Conservation (phyloP, 169 alveolate species). For the Eimeria necatrix region DNA sequence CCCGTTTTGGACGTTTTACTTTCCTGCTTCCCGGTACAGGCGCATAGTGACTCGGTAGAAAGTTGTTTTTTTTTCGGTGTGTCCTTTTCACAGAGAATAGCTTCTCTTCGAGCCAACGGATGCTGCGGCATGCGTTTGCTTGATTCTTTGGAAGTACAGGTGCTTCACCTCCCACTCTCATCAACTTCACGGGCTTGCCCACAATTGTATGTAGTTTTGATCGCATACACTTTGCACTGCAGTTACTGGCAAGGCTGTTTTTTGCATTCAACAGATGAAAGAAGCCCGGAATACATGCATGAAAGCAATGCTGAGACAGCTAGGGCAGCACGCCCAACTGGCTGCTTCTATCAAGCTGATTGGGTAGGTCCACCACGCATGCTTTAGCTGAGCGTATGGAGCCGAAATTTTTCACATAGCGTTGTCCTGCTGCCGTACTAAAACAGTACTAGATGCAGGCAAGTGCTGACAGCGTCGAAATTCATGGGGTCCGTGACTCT, state of each 20-base stretch:
- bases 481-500: neutral
- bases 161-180: neutral
- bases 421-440: no score
- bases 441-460: no score
- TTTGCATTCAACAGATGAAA: constrained; percentile 24
- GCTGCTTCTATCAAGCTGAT: constrained; percentile 57
- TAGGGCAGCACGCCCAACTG: constrained; percentile 66
- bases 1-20: neutral
- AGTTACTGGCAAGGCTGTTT: neutral
- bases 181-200: no score
- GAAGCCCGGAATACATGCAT: constrained; percentile 55
- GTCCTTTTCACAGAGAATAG: constrained; percentile 11
- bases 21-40: neutral
- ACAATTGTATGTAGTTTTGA: no score
- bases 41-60: neutral
- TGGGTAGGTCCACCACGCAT: constrained; percentile 5
- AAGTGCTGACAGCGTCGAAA: neutral
- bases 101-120: constrained; percentile 60
- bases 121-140: constrained; percentile 51
- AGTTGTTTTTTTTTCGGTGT: no score
- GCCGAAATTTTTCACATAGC: no score
- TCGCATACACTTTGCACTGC: neutral
- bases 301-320: constrained; percentile 64
- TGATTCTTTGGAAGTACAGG: constrained; percentile 55
- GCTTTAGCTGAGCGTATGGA: no score